Evolutionary conservation across 371 early-diverging fungal species (phyloP).

Genomic region (Lichtheimia hyalospora): DNA sequence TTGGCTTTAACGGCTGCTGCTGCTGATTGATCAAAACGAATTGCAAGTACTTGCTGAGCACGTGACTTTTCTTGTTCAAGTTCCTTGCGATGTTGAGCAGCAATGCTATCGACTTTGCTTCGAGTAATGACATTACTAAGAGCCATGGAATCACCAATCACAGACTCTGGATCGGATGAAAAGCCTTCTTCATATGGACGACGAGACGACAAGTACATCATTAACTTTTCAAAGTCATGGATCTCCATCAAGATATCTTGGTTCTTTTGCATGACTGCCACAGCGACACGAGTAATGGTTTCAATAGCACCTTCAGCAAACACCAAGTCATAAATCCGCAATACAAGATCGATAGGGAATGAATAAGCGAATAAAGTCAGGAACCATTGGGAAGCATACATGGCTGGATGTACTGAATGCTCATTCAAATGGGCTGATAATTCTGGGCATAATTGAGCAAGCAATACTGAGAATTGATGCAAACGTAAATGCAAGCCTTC

Average conservation of each 20-base stretch:
- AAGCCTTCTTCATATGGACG: conserved; percentile 78
- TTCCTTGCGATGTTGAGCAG: conserved; percentile 58
- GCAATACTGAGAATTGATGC: conserved; percentile 84
- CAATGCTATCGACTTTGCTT: conserved; percentile 71
- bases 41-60: conserved; percentile 50
- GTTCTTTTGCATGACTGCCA: conserved; percentile 86
- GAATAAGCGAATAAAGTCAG: conserved; percentile 94
- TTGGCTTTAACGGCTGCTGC: conserved; percentile 3
- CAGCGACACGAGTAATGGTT: conserved; percentile 83
- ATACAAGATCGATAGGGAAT: conserved; percentile 85
- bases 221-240: conserved; percentile 81
- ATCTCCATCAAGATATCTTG: conserved; percentile 68
- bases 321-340: conserved; percentile 89
- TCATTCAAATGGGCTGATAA: conserved; percentile 71
- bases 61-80: conserved; percentile 58
- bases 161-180: conserved; percentile 55
- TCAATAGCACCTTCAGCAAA: conserved; percentile 88
- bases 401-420: conserved; percentile 78
- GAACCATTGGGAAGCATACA: conserved; percentile 95
- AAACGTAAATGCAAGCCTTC: conserved; percentile 82
- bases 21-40: conserved; percentile 26
- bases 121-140: conserved; percentile 70
- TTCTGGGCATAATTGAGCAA: conserved; percentile 78
- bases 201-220: conserved; percentile 77
- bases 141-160: conserved; percentile 77